Base-by-base conservation (phyloP, 257 asterid genomes). In the Leptodermis oblonga region DNA sequence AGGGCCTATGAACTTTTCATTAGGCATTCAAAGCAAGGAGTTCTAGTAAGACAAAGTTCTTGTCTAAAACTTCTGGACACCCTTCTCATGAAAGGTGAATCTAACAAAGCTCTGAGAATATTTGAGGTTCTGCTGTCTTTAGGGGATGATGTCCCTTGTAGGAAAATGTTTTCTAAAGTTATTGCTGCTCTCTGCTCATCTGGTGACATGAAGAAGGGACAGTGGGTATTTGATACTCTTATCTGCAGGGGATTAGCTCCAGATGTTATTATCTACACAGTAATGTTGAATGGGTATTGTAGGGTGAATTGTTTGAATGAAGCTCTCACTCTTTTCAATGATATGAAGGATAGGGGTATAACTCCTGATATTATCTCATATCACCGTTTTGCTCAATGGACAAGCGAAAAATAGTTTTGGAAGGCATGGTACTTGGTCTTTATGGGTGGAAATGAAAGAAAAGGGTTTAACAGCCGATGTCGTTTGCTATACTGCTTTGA, bases 241-340 rank as follows among this genome's bases (percentile, higher is more conserved):
- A 51, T 80, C 5, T 18, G 15, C 26, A 80, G 76, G 73, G 93
- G 93, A 28, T 69, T 87, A 46, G 48, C 78, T 65, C 96, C 97
- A n/a, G 92, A 86, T 73, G 75, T 85, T 31, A 71, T 88, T 49
- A 72, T 71, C 42, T 90, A 88, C 77, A 92, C 97, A 25, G 80
- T 83, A 68, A 80, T 90, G 93, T 43, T 92, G 80, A 82, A 86
- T 72, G 96, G 98, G 43, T 90, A 88, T 76, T 92, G 90, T 81
- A 87, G 72, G 76, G 83, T 72, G 70, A 80, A 83, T 76, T 49
- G 71, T 65, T 75, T 81, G 78, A 64, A 49, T 45, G 88, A 85
- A 77, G 95, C 97, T 56, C 56, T 18, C 74, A 65, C 41, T 62
- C 95, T 92, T 80, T 88, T 88, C 62, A 43, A 31, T 65, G 79